These are phyloP conservation scores for Cornus florida DNA, from an alignment of 148 eudicot genomes.

Conservation along the genomic window DNA sequence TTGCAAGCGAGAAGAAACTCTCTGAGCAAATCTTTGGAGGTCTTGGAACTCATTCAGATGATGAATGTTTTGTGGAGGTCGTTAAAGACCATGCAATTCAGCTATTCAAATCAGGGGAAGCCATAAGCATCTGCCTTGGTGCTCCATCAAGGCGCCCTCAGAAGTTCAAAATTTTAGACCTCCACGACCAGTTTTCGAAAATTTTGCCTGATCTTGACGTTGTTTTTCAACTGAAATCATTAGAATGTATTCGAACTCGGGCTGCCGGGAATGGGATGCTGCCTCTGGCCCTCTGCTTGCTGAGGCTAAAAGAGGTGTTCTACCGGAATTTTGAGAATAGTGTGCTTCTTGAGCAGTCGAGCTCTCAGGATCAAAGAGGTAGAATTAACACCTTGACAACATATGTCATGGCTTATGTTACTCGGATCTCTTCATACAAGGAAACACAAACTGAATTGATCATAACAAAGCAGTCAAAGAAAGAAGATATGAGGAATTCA, in stretches of 20 bases:
- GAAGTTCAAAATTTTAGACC: slow-evolving; percentile 72
- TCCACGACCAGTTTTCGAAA: slow-evolving; percentile 66
- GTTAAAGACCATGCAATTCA: slow-evolving; percentile 65
- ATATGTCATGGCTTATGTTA: slow-evolving; percentile 93
- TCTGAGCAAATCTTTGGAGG: slow-evolving; percentile 60
- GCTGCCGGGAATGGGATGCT: too few relatives aligned
- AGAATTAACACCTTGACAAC: slow-evolving; percentile 82
- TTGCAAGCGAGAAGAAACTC: slow-evolving; percentile 64
- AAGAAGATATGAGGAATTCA: slow-evolving; percentile 25
- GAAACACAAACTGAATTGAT: slow-evolving; percentile 68
- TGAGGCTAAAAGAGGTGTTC: slow-evolving; percentile 80
- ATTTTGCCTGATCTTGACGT: slow-evolving; percentile 65
- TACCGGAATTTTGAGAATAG: slow-evolving; percentile 85
- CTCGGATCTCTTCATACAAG: slow-evolving; percentile 67
- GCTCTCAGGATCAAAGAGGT: slow-evolving; percentile 79
- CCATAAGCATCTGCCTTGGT: slow-evolving; percentile 37
- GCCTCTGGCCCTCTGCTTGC: slow-evolving; percentile 58
- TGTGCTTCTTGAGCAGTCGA: slow-evolving; percentile 73
- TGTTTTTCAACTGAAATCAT: slow-evolving; percentile 55
- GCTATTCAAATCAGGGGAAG: slow-evolving; percentile 69
- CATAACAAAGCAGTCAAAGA: slow-evolving; percentile 55
- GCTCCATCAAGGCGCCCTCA: slow-evolving; percentile 61
- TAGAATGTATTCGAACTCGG: slow-evolving; percentile 50
- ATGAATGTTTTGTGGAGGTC: slow-evolving; percentile 65
- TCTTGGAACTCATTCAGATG: slow-evolving; percentile 27